These are phyloP conservation scores for Mollisiaceae sp. DNA, from an alignment of 2,329 filamentous ascomycete species.

Conservation along the genomic window DNA sequence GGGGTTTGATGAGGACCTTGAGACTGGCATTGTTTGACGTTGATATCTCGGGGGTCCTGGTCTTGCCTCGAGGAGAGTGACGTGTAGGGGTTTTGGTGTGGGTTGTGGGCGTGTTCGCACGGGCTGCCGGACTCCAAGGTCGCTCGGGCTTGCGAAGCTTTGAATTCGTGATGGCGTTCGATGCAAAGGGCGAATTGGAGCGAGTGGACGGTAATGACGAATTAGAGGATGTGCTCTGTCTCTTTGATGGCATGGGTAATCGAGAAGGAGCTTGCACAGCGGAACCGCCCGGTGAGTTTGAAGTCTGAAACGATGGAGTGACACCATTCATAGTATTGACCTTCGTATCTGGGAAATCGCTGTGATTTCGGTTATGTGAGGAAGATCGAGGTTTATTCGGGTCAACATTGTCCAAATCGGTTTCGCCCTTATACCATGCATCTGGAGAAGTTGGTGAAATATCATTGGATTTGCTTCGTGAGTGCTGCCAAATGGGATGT, in stretches of 20 bases:
- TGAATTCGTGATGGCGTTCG: constrained; percentile 46
- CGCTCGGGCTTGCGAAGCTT: constrained; percentile 37
- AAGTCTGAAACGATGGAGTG: constrained; percentile 38
- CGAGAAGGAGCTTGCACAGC: constrained; percentile 31
- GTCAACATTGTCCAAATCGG: constrained; percentile 47
- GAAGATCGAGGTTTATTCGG: constrained; percentile 42
- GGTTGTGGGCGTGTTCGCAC: constrained; percentile 46
- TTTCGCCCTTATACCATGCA: constrained; percentile 63
- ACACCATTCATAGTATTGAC: constrained; percentile 40
- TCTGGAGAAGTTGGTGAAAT: constrained; percentile 67
- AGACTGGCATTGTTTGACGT: constrained; percentile 56
- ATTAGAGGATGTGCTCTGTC: constrained; percentile 48
- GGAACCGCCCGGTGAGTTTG: constrained; percentile 21
- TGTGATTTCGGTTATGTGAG: constrained; percentile 59
- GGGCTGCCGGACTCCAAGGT: constrained; percentile 38
- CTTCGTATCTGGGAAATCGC: constrained; percentile 57
- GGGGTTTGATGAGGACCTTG: constrained; percentile 74
- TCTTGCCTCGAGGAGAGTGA: constrained; percentile 35
- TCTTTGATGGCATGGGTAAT: constrained; percentile 36
- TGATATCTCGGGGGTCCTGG: constrained; percentile 31
- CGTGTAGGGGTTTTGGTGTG: constrained; percentile 51
- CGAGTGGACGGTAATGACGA: constrained; percentile 57
- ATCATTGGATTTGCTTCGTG: constrained; percentile 62
- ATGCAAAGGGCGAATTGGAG: constrained; percentile 60
- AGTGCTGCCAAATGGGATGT: constrained; percentile 52